Evolutionary conservation across 805 yeast genomes (phyloP), one percentile per base, ranked within the genome.

Genomic region (Hanseniaspora nectarophila): DNA sequence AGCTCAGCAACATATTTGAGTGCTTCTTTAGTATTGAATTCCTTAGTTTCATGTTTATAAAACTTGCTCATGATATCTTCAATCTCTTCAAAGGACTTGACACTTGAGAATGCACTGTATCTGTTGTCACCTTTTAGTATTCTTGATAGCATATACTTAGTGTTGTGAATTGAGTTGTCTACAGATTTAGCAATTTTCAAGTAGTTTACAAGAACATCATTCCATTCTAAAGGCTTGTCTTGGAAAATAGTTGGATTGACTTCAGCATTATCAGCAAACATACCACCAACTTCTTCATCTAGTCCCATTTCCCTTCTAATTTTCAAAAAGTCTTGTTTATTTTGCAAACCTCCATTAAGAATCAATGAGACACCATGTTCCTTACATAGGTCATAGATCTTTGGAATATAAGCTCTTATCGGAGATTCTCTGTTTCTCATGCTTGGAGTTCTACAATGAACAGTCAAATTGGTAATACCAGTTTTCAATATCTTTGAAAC

Each of bases 201-300:
- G 56, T 77, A 85, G 55, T 85, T 82, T 43, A 70, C 71, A 10
- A 78, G 72, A 10, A 76, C 67, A 24, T 69, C 62, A 24, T 67
- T 70, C 85, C 90, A 85, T 0, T 75, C 69, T 44, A 73, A 62
- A 4, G 72, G 71, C 0, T 60, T 56, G 7, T 63, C 61, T 29
- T 65, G 64, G 63, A 92, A 92, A 35, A 85, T 81, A 0, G 95
- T 73, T 7, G 95, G 92, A 62, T 92, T 89, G 6, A 74, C 62
- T 66, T 92, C 97, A 0, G 97, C 97, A 29, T 80, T 78, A 31
- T 86, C 82, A 1, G 97, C 98, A 60, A 89, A 80, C 98, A 92
- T 90, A 6, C 86, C 89, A 4, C 97, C 95, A n/a, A 82, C 67
- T 48, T 76, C 76, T 1, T 73, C 73, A 5, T 63, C 56, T 13